Base-by-base conservation (phyloP, 2,329 filamentous ascomycete species). In the Colletotrichum melonis region DNA sequence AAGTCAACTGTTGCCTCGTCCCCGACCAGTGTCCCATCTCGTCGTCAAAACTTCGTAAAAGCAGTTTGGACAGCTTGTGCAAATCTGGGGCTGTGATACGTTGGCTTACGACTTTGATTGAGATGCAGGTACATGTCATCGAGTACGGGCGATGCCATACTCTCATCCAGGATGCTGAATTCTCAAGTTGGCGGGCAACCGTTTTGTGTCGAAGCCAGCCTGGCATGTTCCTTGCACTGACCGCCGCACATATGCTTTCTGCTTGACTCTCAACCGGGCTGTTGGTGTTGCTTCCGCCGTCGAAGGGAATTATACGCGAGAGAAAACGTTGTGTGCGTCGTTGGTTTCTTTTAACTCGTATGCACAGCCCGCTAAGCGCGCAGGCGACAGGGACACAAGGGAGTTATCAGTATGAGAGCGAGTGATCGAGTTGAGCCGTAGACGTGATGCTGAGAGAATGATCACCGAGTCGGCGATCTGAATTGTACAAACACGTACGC, bases 81-180 rank as follows among this genome's bases (percentile, higher is more conserved):
- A 8, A 8, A 5, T 32, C 22, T 24, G 22, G 24, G 16, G n/a
- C 28, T 54, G 60, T 70, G 60, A 73, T 73, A 73, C 70, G 70
- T 42, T 38, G 19, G 54, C 49, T 65, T 73, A 73, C 70, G 70
- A 62, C 32, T 38, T 38, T 24, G 24, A 42, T 24, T 8, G 9
- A 57, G 46, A 57, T 65, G 46, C 67, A 73, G 59, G 46, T 56
- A 65, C 46, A 35, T 3, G 30, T 28, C 59, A 22, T 19, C 19
- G n/a, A 54, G 54, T 30, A 32, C 59, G 59, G 24, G n/a, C 54
- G 66, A 60, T 69, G 26, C 30, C 24, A 54, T 69, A 24, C 46
- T 24, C 28, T 54, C 46, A 38, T 56, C 30, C 63, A 26, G 66
- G 30, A 63, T 28, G 35, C 28, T 57, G 24, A 30, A 59, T 5